These are phyloP conservation scores for Sporisorium graminicola DNA, from an alignment of 1,284 basidiomycete genomes.

Conservation along the genomic window DNA sequence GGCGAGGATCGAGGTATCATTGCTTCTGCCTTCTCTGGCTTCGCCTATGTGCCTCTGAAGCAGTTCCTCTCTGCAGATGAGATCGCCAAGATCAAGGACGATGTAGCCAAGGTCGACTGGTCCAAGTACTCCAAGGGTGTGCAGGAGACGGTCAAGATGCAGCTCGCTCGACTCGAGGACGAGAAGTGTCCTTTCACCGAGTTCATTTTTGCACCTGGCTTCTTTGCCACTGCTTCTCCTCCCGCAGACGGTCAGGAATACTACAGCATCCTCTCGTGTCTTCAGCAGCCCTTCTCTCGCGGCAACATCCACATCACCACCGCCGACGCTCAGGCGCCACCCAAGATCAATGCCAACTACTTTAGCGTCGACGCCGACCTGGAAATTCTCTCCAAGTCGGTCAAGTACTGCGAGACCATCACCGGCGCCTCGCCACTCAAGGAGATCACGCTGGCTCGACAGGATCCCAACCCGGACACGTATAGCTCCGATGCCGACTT, in stretches of 20 bases:
- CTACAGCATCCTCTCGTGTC: slow-evolving; percentile 51
- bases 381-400: slow-evolving; percentile 49
- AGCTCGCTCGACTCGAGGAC: slow-evolving; percentile 47
- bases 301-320: slow-evolving; percentile 53
- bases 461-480: slow-evolving; percentile 48
- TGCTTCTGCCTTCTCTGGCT: slow-evolving; percentile 54
- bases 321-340: slow-evolving; percentile 28
- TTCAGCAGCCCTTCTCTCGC: slow-evolving; percentile 57
- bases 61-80: slow-evolving; percentile 50
- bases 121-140: slow-evolving; percentile 45
- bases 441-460: slow-evolving; percentile 37
- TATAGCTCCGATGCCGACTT: slow-evolving; percentile 42
- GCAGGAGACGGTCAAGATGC: slow-evolving; percentile 50
- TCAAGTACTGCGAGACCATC: slow-evolving; percentile 55
- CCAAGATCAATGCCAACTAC: slow-evolving; percentile 56
- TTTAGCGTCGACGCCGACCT: slow-evolving; percentile 59
- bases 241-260: slow-evolving; percentile 55
- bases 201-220: slow-evolving; percentile 63
- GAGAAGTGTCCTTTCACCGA: slow-evolving; percentile 49
- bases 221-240: slow-evolving; percentile 49
- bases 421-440: slow-evolving; percentile 32
- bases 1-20: slow-evolving; percentile 56
- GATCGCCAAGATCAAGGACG: slow-evolving; percentile 41
- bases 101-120: slow-evolving; percentile 40
- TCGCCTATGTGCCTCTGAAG: slow-evolving; percentile 52